Evolutionary conservation across 495 filamentous ascomycete species (phyloP).

Genomic region (Lophiotrema nucula): DNA sequence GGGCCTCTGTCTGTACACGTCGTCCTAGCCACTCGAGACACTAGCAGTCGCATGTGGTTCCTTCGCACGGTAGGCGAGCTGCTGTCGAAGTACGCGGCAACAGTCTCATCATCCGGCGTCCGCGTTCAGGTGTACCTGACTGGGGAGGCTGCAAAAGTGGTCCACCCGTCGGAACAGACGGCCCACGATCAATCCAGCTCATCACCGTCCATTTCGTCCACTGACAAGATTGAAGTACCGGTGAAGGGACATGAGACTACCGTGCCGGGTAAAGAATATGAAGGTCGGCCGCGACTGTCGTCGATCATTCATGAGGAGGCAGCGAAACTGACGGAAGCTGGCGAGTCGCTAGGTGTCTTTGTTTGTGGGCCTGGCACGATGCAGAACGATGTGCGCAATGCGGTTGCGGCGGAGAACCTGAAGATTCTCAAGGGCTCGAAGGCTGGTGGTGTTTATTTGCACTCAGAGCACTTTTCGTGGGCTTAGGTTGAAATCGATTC

Average conservation of each 20-base stretch:
- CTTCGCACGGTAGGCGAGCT: conserved; percentile 15
- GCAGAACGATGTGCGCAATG: conserved; percentile 51
- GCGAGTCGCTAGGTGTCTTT: conserved; percentile 45
- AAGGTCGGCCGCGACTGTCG: conserved; percentile 44
- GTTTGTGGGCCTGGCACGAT: conserved; percentile 54
- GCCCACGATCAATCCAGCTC: neutral
- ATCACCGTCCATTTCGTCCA: neutral
- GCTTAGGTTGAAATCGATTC: no score
- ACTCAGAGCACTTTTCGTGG: conserved; percentile 55
- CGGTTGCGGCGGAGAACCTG: conserved; percentile 49
- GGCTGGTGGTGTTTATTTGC: conserved; percentile 52
- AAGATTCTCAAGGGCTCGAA: conserved; percentile 37
- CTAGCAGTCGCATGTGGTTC: conserved; percentile 22
- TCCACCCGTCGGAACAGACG: neutral
- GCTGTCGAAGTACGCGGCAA: neutral
- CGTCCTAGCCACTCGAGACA: conserved; percentile 26
- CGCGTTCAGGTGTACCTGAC: conserved; percentile 18
- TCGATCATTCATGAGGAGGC: conserved; percentile 38
- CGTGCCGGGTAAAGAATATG: neutral
- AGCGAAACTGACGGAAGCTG: conserved; percentile 21
- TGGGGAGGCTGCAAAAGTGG: conserved; percentile 13
- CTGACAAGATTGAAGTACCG: neutral
- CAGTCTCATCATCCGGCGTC: neutral
- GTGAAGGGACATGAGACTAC: neutral
- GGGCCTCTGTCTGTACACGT: conserved; percentile 9